These are phyloP conservation scores for Diaporthe sp. DNA, from an alignment of 2,329 filamentous ascomycete species.

Conservation along the genomic window DNA sequence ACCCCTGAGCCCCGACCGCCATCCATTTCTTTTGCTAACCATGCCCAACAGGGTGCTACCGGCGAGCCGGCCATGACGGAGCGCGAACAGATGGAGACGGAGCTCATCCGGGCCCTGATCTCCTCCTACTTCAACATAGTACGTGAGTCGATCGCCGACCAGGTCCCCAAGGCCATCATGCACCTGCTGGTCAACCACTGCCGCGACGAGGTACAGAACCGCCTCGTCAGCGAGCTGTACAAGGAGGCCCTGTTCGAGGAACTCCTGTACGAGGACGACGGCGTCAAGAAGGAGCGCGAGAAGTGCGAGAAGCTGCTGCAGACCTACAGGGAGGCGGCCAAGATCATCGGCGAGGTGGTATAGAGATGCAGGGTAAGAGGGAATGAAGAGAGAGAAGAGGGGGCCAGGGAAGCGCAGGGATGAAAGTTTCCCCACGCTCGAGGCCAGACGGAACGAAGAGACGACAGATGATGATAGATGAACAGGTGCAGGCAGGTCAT, in stretches of 20 bases:
- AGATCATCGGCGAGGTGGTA: slow-evolving; percentile 97
- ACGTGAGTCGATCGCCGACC: slow-evolving; percentile 96
- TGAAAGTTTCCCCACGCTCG: neutral
- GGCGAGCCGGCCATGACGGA: slow-evolving; percentile 92
- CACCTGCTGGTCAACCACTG: slow-evolving; percentile 98
- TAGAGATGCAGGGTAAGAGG: slow-evolving; percentile 46
- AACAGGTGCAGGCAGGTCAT: slow-evolving; percentile 13
- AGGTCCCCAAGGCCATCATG: slow-evolving; percentile 99
- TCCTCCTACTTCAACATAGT: slow-evolving; percentile 99
- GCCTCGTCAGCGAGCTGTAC: slow-evolving; percentile 94
- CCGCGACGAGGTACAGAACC: slow-evolving; percentile 97
- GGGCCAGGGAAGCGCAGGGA: neutral
- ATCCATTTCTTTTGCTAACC: slow-evolving; percentile 38
- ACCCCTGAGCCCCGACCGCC: neutral
- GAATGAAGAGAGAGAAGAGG: neutral
- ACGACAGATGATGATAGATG: slow-evolving; percentile 33
- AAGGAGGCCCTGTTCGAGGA: slow-evolving; percentile 92
- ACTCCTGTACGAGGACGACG: slow-evolving; percentile 95
- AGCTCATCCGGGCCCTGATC: slow-evolving; percentile 95
- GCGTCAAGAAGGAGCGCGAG: slow-evolving; percentile 95
- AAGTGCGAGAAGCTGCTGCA: slow-evolving; percentile 97
- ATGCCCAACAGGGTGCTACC: slow-evolving; percentile 58
- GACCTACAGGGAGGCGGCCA: slow-evolving; percentile 97
- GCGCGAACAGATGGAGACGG: slow-evolving; percentile 95
- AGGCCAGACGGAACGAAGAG: slow-evolving; percentile 2